Evolutionary conservation across 2,329 filamentous ascomycete genomes (phyloP).

Genomic region (Trichoderma guizhouense): DNA sequence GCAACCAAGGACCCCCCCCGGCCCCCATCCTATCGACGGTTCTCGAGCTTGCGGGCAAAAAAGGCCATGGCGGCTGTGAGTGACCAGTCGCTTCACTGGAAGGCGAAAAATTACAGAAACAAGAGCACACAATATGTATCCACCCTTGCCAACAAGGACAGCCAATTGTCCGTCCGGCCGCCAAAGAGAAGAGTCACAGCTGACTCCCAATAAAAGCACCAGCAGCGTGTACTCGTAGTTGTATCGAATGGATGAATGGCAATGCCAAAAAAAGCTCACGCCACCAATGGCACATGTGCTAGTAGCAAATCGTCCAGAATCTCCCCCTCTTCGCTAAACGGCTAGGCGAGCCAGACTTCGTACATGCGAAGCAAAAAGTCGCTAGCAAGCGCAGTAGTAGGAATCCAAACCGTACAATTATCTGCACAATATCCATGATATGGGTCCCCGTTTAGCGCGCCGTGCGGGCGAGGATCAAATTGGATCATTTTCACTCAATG

Average conservation of each 20-base stretch:
- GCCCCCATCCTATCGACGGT: conserved; percentile 1
- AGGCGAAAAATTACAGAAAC: neutral
- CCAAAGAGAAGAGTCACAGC: neutral
- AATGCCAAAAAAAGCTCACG: conserved; percentile 6
- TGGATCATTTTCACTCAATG: neutral
- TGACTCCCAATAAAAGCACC: neutral
- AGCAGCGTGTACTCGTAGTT: neutral
- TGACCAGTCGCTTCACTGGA: neutral
- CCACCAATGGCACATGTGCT: neutral
- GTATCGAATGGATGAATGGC: neutral
- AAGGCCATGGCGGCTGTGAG: neutral
- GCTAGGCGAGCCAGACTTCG: neutral
- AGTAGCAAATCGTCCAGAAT: neutral
- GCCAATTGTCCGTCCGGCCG: neutral
- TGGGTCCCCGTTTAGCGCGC: neutral
- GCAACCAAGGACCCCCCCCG: neutral
- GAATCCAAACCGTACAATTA: neutral
- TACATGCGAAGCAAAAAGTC: neutral
- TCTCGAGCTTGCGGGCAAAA: conserved; percentile 7
- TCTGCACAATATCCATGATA: neutral
- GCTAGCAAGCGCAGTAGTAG: neutral
- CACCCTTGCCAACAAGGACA: neutral
- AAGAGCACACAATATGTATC: neutral
- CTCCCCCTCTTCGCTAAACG: neutral
- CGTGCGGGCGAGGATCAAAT: conserved; percentile 12